A percentile compares a stretch with the other conserved stretches of the same genome.
These are phyloP conservation scores for Linnemannia schmuckeri DNA, from an alignment of 192 early-diverging fungal genomes.

Conservation along the genomic window DNA sequence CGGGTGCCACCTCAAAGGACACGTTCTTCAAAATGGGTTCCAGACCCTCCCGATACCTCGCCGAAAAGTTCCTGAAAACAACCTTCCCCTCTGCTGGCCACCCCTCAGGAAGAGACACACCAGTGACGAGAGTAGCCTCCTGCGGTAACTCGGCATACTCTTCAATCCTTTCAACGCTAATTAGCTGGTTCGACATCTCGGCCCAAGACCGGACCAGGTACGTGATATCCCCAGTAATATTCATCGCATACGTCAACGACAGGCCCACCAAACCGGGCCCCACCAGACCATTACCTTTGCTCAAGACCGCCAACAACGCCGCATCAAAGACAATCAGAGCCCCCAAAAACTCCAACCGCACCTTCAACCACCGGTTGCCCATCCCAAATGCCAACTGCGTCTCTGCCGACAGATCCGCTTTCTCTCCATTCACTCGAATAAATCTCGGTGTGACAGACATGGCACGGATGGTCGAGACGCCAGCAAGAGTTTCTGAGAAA, in stretches of 20 bases:
- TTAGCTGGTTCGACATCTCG: constrained; percentile 83
- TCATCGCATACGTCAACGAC: constrained; percentile 83
- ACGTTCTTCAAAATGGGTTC: constrained; percentile 61
- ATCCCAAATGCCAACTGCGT: constrained; percentile 59
- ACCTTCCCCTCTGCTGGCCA: constrained; percentile 52
- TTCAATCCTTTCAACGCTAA: constrained; percentile 83
- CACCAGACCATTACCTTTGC: constrained; percentile 34
- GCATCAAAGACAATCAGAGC: constrained; percentile 74
- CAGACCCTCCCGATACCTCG: constrained; percentile 45
- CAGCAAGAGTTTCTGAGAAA: constrained; percentile 74
- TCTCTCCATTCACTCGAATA: constrained; percentile 54
- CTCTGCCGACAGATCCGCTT: constrained; percentile 19
- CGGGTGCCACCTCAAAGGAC: constrained; percentile 53
- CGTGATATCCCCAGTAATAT: constrained; percentile 79
- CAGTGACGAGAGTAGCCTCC: constrained; percentile 72
- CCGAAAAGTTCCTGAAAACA: constrained; percentile 29
- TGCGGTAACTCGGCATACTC: constrained; percentile 84
- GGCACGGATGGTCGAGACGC: constrained; percentile 75
- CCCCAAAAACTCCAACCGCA: constrained; percentile 81
- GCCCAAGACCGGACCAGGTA: constrained; percentile 79
- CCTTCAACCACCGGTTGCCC: constrained; percentile 82
- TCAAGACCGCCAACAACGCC: constrained; percentile 72
- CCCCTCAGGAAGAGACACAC: constrained; percentile 48
- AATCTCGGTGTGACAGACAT: constrained; percentile 72
- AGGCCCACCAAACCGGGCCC: constrained; percentile 87